Evolutionary conservation across 2,329 filamentous ascomycete species (phyloP), one percentile per base, ranked within the genome.

Genomic region (Aspergillus sp.): DNA sequence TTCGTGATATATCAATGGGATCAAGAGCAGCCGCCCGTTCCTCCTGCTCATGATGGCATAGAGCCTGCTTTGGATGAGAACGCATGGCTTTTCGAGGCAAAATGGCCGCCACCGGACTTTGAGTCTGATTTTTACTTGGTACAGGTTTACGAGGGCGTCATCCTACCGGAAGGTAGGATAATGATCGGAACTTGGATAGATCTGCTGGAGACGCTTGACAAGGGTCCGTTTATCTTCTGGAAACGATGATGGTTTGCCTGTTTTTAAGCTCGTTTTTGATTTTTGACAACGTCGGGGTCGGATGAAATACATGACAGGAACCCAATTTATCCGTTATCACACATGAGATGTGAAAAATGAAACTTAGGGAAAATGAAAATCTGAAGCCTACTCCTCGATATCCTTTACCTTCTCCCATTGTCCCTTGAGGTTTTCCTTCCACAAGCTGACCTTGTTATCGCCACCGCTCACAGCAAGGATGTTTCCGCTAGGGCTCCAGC

Each of bases 371-470:
- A 50, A 39, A 41, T 47, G 57, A 53, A 57, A 53, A 38, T 39
- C 57, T 39, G 55, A 64, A 55, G 45, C 60, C 64, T 71, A 96
- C 80, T 96, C 92, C 77, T 97, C 94, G 75, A 99, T 93, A 61
- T 91, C 92, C 86, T 97, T 97, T 67, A 98, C 91, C 72, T 91
- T 91, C 79, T 98, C 93, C 95, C 95, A 99, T 74, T 96, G 91
- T 58, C 95, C 95, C 75, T 90, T 91, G 69, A 99, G 82, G 76
- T 96, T 96, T 85, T 99, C 95, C 85, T 98, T 99, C 94, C 94
- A 99, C 76, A 99, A 79, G 57, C 90, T 96, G 58, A 99, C 93
- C 81, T 96, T 93, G 83, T 99, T 99, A 79, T 99, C 94, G 25
- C 90, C 91, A 41, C 92, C 92, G 74, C 91, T 95, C 64, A 97